A percentile compares a stretch with the other conserved stretches of the same genome.
phyloP scores from a whole-genome alignment of 768 basidiomycete species.

The Arthromyces matolae region DNA sequence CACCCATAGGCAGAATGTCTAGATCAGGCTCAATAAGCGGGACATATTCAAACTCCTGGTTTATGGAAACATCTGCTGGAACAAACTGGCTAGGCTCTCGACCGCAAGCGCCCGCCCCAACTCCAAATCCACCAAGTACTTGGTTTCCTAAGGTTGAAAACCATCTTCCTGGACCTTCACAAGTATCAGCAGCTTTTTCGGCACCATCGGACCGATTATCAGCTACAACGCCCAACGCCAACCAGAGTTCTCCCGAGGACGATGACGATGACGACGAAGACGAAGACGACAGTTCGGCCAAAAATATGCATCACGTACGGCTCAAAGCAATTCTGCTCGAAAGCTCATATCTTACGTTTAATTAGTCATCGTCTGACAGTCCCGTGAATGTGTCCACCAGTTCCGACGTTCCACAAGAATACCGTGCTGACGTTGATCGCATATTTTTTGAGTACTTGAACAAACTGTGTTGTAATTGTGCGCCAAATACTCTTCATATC shows the following conservation, averaged over 20 bases:
- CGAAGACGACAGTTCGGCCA: conserved; percentile 27
- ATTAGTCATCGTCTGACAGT: conserved; percentile 28
- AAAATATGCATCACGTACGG: conserved; percentile 17
- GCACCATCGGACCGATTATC: conserved; percentile 25
- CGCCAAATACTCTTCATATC: conserved; percentile 25
- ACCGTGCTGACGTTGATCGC: conserved; percentile 77
- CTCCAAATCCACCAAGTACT: conserved; percentile 9
- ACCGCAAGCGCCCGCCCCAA: too few species aligned
- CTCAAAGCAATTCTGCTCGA: conserved; percentile 1
- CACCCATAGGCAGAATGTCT: conserved; percentile 50
- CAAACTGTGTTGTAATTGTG: conserved; percentile 84
- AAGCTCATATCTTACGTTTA: neutral
- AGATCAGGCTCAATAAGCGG: conserved; percentile 55
- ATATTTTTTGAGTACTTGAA: conserved; percentile 91
- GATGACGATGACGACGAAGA: conserved; percentile 41
- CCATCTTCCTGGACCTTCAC: conserved; percentile 14
- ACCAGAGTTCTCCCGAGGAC: conserved; percentile 45
- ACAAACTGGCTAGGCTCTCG: conserved; percentile 11
- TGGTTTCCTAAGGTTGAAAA: conserved; percentile 20
- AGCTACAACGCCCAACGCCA: conserved; percentile 24
- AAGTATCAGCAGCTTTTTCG: conserved; percentile 22
- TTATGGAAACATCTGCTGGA: conserved; percentile 29
- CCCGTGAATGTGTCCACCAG: conserved; percentile 21
- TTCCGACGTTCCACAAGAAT: conserved; percentile 75
- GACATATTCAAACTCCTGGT: conserved; percentile 35